These are phyloP conservation scores for Leersia perrieri DNA, from an alignment of 176 grass and related monocot species.

Conservation along the genomic window DNA sequence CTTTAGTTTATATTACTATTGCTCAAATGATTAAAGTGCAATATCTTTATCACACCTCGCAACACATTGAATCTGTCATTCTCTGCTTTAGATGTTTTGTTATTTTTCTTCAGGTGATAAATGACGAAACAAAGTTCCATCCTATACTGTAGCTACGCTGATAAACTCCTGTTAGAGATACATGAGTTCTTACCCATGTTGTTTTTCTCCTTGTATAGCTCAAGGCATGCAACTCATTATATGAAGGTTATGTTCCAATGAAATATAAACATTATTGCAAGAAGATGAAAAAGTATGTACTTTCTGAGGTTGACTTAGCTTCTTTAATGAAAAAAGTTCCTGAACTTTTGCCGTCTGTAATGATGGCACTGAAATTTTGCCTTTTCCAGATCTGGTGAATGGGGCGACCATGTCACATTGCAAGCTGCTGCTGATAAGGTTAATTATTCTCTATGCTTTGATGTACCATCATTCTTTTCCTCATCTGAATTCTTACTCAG, in stretches of 20 bases:
- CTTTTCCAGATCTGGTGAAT: conserved; percentile 75
- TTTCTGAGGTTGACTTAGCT: conserved; percentile 8
- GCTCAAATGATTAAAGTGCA: neutral
- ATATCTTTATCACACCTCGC: neutral
- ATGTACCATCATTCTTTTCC: neutral
- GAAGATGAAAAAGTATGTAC: conserved; percentile 95
- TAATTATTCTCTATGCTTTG: neutral
- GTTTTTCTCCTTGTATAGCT: conserved; percentile 66
- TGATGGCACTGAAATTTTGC: neutral
- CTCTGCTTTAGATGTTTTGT: neutral
- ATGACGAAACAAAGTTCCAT: conserved; percentile 9
- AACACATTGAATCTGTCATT: conserved; percentile 16
- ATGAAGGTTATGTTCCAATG: conserved; percentile 98
- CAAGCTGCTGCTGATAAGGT: conserved; percentile 98
- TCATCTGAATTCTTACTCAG: neutral
- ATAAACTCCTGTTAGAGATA: neutral
- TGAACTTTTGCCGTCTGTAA: conserved; percentile 1
- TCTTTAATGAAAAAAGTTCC: conserved; percentile 3
- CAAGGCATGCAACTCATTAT: conserved; percentile 66
- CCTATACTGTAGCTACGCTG: neutral
- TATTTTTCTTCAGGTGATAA: neutral
- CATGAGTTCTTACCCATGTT: conserved; percentile 15
- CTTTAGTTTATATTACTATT: conserved; percentile 9
- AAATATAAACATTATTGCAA: conserved; percentile 93
- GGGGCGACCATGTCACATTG: conserved; percentile 95